These are phyloP conservation scores for Heterobasidion annosum DNA, from an alignment of 1,284 basidiomycete species.

Conservation along the genomic window DNA sequence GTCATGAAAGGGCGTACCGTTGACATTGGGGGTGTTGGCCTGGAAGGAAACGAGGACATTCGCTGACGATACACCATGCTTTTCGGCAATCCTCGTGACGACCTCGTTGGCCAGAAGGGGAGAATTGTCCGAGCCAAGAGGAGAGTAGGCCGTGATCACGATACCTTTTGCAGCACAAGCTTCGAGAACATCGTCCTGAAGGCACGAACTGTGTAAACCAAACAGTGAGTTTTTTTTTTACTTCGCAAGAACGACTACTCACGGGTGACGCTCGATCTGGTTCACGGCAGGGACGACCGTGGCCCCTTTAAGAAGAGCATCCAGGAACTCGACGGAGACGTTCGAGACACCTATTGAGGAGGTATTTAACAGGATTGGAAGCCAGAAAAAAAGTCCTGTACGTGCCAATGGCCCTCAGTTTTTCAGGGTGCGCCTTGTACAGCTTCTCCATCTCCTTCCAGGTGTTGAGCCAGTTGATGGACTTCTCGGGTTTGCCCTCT, in stretches of 20 bases:
- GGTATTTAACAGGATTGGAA: not conserved
- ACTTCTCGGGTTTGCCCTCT: slow-evolving; percentile 37
- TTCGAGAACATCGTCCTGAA: slow-evolving; percentile 54
- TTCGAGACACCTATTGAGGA: slow-evolving; percentile 52
- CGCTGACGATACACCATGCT: slow-evolving; percentile 42
- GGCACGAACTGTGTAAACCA: slow-evolving; percentile 39
- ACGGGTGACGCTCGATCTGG: slow-evolving; percentile 76
- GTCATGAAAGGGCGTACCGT: slow-evolving; percentile 24
- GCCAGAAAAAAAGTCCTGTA: not conserved
- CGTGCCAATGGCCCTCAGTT: slow-evolving; percentile 65
- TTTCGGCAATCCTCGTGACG: slow-evolving; percentile 45
- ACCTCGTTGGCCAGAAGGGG: slow-evolving; percentile 56
- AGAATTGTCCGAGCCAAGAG: slow-evolving; percentile 69
- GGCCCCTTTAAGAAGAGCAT: slow-evolving; percentile 47
- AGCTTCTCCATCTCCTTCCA: slow-evolving; percentile 76
- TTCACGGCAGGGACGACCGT: slow-evolving; percentile 73
- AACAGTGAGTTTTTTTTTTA: not conserved
- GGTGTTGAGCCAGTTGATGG: slow-evolving; percentile 60
- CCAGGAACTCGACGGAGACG: slow-evolving; percentile 53
- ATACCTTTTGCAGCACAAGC: slow-evolving; percentile 58
- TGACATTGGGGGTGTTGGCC: slow-evolving; percentile 50
- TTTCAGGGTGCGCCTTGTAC: slow-evolving; percentile 52
- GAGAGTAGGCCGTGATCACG: slow-evolving; percentile 65
- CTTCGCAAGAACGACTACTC: slow-evolving; percentile 15
- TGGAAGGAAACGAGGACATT: slow-evolving; percentile 59